phyloP scores from a whole-genome alignment of 2,329 filamentous ascomycete species.

The Hirsutella thompsonii region DNA sequence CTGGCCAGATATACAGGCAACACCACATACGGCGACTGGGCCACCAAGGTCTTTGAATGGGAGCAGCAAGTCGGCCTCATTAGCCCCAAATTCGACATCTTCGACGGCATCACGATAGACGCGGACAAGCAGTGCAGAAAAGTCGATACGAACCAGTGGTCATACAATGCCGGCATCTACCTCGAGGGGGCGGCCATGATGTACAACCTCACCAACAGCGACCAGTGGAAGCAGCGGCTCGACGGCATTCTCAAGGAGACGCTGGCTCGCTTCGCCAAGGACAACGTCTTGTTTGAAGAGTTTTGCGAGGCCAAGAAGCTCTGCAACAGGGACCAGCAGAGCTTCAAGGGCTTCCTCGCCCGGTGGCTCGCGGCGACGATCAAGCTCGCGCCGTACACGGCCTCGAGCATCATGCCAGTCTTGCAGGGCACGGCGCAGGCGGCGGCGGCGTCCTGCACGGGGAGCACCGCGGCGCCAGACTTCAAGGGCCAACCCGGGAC shows the following conservation, averaged over 20 bases:
- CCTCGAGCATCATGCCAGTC: constrained; percentile 34
- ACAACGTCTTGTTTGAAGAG: constrained; percentile 47
- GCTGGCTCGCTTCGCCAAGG: constrained; percentile 38
- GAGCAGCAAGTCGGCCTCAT: constrained; percentile 42
- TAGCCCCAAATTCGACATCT: constrained; percentile 38
- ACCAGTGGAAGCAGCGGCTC: constrained; percentile 43
- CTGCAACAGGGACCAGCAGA: constrained; percentile 60
- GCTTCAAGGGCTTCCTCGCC: constrained; percentile 63
- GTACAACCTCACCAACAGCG: constrained; percentile 43
- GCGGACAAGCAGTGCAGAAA: constrained; percentile 31
- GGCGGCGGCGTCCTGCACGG: constrained; percentile 38
- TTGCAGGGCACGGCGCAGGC: constrained; percentile 36
- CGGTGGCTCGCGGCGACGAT: constrained; percentile 50
- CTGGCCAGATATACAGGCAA: constrained; percentile 71
- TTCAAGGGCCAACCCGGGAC: constrained; percentile 42
- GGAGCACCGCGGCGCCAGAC: constrained; percentile 18
- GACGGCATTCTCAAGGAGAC: constrained; percentile 42
- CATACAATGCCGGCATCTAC: constrained; percentile 56
- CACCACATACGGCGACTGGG: constrained; percentile 66
- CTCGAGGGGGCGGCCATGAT: constrained; percentile 49
- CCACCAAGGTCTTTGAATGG: constrained; percentile 58
- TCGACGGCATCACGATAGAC: constrained; percentile 30
- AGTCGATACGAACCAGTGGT: constrained; percentile 49
- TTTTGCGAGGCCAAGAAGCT: constrained; percentile 47
- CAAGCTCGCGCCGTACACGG: constrained; percentile 40